Base-by-base conservation (phyloP, 176 grass and related monocot species). In the Carex kokanica region DNA sequence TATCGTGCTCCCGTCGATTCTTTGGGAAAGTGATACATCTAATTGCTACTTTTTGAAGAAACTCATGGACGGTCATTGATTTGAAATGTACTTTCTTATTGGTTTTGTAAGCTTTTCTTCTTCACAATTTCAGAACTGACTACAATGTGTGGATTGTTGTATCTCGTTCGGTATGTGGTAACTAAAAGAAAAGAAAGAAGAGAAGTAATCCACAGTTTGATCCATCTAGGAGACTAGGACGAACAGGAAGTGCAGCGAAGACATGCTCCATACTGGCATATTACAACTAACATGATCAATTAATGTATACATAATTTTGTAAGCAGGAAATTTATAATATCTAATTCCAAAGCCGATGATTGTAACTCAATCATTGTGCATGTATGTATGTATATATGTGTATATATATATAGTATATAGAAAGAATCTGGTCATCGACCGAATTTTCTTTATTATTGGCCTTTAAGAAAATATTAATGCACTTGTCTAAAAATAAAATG, bases 331-430 rank as follows among this genome's bases (percentile, higher is more conserved):
- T 51, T 55, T 71, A 71, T 41, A 43, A 45, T 78, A 78, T 16
- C 13, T 24, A 54, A 54, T 31, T 54, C 51, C 21, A 56, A 54
- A 34, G 70, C 49, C 51, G 15, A 78, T 78, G 73, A 49, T 56
- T 78, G 52, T 78, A 78, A 8, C 49, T 34, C 73, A 54, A 77
- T 77, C 73, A 77, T 61, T 63, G 59, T 47, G 31, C n/a, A 62
- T 61, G 14, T 41, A 75, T 25, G 4, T 77, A 78, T 40, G 17
- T 74, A 29, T 24, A 6, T 84, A 57, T 84, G 15, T 69, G 69
- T 69, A 15, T 83, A 83, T 52, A 18, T 74, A 56, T 56, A 32
- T 53, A 84, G 62, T 71, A 57, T 45, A 84, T 70, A 72, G 40
- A 54, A 78, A 78, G 73, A 78, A 78, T 43, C 67, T 16, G 71